phyloP scores from a whole-genome alignment of 1,139 yeast genomes.

The Geotrichum aggregatum region DNA sequence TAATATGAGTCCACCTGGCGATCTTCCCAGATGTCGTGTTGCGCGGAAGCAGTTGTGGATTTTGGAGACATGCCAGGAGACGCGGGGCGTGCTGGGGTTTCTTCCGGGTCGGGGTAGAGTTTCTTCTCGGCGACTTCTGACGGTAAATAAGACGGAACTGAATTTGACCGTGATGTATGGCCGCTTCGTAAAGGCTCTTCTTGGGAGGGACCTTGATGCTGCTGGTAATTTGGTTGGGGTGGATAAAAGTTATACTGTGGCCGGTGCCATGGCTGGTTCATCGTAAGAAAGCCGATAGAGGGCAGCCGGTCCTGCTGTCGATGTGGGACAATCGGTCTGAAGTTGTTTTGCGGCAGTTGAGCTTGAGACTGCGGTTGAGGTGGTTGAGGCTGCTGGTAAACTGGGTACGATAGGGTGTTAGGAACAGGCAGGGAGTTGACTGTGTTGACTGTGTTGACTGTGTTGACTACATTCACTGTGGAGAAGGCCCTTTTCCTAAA shows the following conservation, averaged over 20 bases:
- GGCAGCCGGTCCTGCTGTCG: constrained; percentile 10
- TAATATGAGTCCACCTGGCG: constrained; percentile 39
- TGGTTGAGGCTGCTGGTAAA: neutral
- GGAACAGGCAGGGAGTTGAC: constrained; percentile 4
- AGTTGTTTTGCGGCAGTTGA: neutral
- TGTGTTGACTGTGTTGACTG: no score
- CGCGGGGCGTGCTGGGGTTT: constrained; percentile 3
- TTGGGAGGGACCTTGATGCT: neutral
- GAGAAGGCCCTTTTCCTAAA: constrained; percentile 13
- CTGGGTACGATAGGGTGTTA: neutral
- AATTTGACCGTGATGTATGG: constrained; percentile 9
- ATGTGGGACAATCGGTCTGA: neutral
- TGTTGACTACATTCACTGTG: constrained; percentile 9
- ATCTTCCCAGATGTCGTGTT: constrained; percentile 33
- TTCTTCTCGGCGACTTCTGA: constrained; percentile 14
- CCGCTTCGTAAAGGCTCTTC: constrained; percentile 3
- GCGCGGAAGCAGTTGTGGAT: constrained; percentile 5
- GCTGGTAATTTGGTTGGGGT: constrained; percentile 6
- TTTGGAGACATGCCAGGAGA: constrained; percentile 12
- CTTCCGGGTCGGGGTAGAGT: constrained; percentile 17
- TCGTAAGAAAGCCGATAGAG: constrained; percentile 13
- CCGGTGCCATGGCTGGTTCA: constrained; percentile 3
- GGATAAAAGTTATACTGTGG: neutral
- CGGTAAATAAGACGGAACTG: constrained; percentile 13
- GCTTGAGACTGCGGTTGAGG: neutral